Evolutionary conservation across 2,329 filamentous ascomycete genomes (phyloP).

Genomic region (Aspergillus melleus): DNA sequence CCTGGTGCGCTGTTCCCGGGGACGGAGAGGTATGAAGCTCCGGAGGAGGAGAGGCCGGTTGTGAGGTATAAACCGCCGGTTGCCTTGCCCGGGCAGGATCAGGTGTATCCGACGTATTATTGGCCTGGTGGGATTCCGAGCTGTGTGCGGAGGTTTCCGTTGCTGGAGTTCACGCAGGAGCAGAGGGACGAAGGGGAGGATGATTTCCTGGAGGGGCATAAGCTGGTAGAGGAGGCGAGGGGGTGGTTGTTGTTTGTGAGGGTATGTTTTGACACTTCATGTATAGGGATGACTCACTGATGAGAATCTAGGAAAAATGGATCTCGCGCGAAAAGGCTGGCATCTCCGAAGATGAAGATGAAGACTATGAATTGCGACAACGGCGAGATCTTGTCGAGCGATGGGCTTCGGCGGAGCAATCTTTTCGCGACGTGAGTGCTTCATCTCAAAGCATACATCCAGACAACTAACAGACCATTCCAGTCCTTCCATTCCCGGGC

Average conservation of each 20-base stretch:
- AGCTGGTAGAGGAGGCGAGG: slow-evolving; percentile 16
- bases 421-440: slow-evolving; percentile 14
- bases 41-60: no score
- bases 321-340: slow-evolving; percentile 1
- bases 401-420: slow-evolving; percentile 15
- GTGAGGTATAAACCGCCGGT: no score
- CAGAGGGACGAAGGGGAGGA: neutral
- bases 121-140: slow-evolving; percentile 14
- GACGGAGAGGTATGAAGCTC: no score
- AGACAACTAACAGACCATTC: neutral
- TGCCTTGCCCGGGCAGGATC: neutral
- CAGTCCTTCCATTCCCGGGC: neutral
- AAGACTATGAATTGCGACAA: slow-evolving; percentile 13
- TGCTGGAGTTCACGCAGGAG: slow-evolving; percentile 11
- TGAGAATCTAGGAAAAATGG: slow-evolving; percentile 8
- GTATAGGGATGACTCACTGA: no score
- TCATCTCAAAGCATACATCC: neutral
- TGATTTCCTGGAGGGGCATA: neutral
- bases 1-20: no score
- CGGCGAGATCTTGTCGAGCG: slow-evolving; percentile 12
- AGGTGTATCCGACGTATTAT: neutral
- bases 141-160: slow-evolving; percentile 11
- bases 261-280: neutral
- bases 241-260: slow-evolving; percentile 15
- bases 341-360: slow-evolving; percentile 8